Evolutionary conservation across 805 yeast species (phyloP), one percentile per base, ranked within the genome.

Genomic region (Metschnikowia lochheadii): DNA sequence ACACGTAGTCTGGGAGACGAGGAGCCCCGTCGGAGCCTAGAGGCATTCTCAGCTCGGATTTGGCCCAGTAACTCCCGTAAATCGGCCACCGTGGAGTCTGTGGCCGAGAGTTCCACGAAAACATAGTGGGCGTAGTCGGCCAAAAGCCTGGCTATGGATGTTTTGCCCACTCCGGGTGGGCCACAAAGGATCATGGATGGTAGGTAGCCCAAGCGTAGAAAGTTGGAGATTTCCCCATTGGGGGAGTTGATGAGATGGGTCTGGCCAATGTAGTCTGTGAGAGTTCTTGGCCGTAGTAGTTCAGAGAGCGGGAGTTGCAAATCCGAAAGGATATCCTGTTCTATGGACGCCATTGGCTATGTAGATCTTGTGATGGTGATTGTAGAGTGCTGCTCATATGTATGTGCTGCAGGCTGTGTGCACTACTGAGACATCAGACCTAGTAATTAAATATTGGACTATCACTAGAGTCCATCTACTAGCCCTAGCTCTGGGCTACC

Each of bases 131-230:
- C 69, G n/a, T 73, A 68, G 14, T 68, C 61, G 0, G 90, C 84
- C n/a, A 87, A 67, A 34, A 85, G 77, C 38, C 78, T 57, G 0
- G 96, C 94, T 26, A 94, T 63, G 0, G 97, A 85, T 0, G 99
- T 94, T 63, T 94, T 94, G 75, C 94, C 92, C 2, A 89, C 91
- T 0, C 99, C 99, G 1, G 97, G 96, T 0, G 96, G 96, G 0
- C 99, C 99, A 87, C 94, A 87, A 5, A 94, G 69, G 1, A 94
- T 82, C 82, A 94, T 77, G 0, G 97, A 89, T 1, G 97, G 97
- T 6, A 87, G 72, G 43, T 75, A 72, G n/a, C 85, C 81, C 67
- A 78, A 68, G 35, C 77, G 75, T 1, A 91, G 74, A 53, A 87
- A 87, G 41, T 83, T 83, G 26, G 82, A 69, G 2, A 92, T 68